A percentile compares a stretch with the other conserved stretches of the same genome.
Conservation (phyloP, 2,329 filamentous ascomycete genomes). For the Pseudogymnoascus sp. region DNA sequence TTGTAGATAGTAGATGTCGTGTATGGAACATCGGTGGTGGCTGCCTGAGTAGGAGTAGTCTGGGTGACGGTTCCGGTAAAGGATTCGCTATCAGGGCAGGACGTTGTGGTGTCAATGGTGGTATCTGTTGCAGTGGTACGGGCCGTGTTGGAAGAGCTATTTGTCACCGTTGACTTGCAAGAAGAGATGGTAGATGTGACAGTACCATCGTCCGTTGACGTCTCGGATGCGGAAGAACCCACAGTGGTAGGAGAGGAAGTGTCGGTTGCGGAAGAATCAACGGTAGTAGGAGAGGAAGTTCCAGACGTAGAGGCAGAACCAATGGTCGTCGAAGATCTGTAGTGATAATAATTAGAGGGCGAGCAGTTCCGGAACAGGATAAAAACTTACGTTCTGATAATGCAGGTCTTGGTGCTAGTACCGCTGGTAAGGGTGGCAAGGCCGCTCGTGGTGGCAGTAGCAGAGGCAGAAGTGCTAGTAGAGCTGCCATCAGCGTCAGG, state of each 20-base stretch:
- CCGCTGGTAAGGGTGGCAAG: neutral
- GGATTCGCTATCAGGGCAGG: conserved; percentile 14
- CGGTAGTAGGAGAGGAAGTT: neutral
- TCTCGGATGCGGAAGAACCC: neutral
- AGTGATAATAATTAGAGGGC: neutral
- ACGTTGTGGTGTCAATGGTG: conserved; percentile 24
- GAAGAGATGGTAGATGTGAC: neutral
- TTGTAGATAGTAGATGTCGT: conserved; percentile 2
- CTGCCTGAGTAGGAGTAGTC: conserved; percentile 22
- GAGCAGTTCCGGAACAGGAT: neutral
- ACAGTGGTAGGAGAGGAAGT: no score
- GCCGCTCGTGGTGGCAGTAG: neutral
- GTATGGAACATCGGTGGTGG: conserved; percentile 12
- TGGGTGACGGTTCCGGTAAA: conserved; percentile 19
- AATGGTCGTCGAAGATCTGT: neutral
- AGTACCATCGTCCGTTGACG: neutral
- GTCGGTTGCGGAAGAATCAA: neutral
- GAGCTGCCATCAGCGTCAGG: neutral
- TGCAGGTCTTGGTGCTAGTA: neutral
- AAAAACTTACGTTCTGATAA: neutral
- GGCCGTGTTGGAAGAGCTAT: neutral
- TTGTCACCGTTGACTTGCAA: neutral
- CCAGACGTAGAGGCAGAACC: neutral
- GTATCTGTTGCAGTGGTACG: neutral
- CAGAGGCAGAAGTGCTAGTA: neutral